phyloP scores from a whole-genome alignment of 495 filamentous ascomycete species.

The Filosporella fistucella region DNA sequence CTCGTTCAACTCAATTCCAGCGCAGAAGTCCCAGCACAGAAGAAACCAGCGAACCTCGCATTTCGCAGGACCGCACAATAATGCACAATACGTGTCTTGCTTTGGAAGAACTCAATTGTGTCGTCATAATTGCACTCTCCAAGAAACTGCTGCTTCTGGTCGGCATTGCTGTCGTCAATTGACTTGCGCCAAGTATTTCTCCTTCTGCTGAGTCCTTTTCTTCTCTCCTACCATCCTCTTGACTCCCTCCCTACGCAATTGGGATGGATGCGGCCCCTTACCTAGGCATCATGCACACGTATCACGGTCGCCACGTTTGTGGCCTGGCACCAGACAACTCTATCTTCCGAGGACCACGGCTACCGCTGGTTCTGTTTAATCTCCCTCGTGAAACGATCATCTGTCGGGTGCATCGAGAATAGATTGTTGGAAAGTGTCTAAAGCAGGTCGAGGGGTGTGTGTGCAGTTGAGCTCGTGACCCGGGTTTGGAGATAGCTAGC shows the following conservation, averaged over 20 bases:
- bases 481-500: not conserved
- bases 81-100: not conserved
- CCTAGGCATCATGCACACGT: conserved; percentile 10
- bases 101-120: conserved; percentile 1
- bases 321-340: not conserved
- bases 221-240: not conserved
- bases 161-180: conserved; percentile 1
- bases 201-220: not conserved
- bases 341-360: conserved; percentile 7
- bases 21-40: too few relatives aligned
- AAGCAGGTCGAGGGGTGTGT: too few relatives aligned
- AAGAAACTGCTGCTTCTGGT: not conserved
- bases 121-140: not conserved
- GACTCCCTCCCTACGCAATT: not conserved
- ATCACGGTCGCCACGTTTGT: conserved; percentile 14
- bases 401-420: conserved; percentile 7
- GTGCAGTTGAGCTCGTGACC: too few relatives aligned
- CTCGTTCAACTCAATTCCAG: too few relatives aligned
- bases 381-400: conserved; percentile 19
- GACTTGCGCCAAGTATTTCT: conserved; percentile 11
- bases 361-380: not conserved
- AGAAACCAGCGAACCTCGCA: too few relatives aligned
- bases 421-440: too few relatives aligned
- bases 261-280: not conserved
- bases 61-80: not conserved